Conservation (phyloP, 2,329 filamentous ascomycete genomes). For the Chalaropsis thielavioides region DNA sequence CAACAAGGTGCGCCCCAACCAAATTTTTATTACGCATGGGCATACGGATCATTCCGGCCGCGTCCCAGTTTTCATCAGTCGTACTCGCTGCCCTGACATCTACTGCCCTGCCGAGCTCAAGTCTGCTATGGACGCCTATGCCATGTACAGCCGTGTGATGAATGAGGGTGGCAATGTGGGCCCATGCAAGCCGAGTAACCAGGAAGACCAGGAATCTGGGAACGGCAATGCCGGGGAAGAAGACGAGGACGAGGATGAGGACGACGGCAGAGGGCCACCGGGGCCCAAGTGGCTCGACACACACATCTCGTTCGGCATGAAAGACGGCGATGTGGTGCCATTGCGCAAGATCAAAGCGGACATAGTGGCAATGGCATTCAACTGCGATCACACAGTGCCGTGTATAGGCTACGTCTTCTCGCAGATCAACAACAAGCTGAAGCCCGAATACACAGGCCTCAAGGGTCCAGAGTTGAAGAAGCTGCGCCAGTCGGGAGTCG, state of each 20-base stretch:
- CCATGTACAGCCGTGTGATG: constrained; percentile 30
- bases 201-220: background rate
- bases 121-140: constrained; percentile 28
- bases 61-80: constrained; percentile 30
- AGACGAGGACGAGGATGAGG: constrained; percentile 19
- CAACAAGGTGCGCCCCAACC: constrained; percentile 33
- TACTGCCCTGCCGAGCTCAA: constrained; percentile 31
- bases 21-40: constrained; percentile 37
- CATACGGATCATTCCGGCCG: constrained; percentile 35
- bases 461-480: constrained; percentile 27
- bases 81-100: constrained; percentile 33
- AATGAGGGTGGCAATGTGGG: constrained; percentile 28
- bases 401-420: constrained; percentile 35
- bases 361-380: constrained; percentile 30
- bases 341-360: constrained; percentile 25
- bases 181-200: constrained; percentile 17
- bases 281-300: constrained; percentile 24
- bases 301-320: constrained; percentile 28
- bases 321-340: constrained; percentile 26
- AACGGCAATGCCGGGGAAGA: constrained; percentile 14
- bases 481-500: constrained; percentile 27
- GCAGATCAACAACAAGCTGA: constrained; percentile 28
- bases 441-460: constrained; percentile 26
- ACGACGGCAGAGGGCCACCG: constrained; percentile 16
- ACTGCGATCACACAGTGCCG: constrained; percentile 34